Evolutionary conservation across 768 basidiomycete species (phyloP).

Genomic region (Suillus alpinus): DNA sequence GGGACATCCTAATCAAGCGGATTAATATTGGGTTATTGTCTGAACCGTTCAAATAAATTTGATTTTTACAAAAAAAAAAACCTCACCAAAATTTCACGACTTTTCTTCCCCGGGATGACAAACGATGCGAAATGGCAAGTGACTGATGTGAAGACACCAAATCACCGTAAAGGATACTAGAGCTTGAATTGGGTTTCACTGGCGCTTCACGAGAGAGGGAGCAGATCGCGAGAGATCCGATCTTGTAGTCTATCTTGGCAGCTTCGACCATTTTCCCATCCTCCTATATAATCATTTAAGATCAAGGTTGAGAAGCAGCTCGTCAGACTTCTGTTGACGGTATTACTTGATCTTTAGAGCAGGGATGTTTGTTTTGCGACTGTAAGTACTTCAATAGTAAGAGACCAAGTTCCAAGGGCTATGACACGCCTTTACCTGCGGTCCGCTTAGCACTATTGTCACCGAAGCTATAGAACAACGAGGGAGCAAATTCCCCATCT

Average conservation of each 20-base stretch:
- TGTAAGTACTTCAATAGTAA: not conserved
- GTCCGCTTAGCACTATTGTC: slow-evolving; percentile 19
- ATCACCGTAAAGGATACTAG: slow-evolving; percentile 1
- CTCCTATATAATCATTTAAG: not conserved
- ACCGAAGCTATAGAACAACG: slow-evolving; percentile 9
- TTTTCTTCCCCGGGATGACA: not conserved
- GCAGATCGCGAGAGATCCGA: slow-evolving; percentile 32
- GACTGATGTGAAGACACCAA: slow-evolving; percentile 1
- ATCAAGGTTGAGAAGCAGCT: not conserved
- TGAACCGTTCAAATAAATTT: not conserved
- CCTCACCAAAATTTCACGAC: not conserved
- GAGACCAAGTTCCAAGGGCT: not conserved
- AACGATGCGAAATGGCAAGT: not conserved
- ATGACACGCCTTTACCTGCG: slow-evolving; percentile 29
- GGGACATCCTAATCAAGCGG: not conserved
- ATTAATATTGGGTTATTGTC: not conserved
- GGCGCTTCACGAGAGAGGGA: slow-evolving; percentile 15
- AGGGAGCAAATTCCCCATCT: not conserved
- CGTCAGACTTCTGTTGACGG: not conserved
- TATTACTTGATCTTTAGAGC: not conserved
- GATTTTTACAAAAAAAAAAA: not conserved
- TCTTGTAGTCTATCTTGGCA: slow-evolving; percentile 10
- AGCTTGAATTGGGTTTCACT: slow-evolving; percentile 8
- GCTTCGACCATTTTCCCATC: not conserved
- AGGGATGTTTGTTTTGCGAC: not conserved